A percentile compares a stretch with the other conserved stretches of the same genome.
Evolutionary conservation across 805 yeast species (phyloP).

Genomic region (Soucietia sequanensis): DNA sequence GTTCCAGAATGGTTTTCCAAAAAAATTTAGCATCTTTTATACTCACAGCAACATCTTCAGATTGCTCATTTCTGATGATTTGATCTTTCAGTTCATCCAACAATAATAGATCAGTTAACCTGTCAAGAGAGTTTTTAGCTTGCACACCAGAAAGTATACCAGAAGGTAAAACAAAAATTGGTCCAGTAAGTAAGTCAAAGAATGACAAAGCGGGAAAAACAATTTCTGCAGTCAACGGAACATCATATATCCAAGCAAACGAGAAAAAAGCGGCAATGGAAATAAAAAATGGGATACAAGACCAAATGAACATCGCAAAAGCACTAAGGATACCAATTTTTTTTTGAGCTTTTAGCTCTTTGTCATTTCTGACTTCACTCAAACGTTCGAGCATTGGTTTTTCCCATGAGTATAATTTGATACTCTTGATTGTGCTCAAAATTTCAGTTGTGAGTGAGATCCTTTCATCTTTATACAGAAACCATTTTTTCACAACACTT

Average conservation of each 20-base stretch:
- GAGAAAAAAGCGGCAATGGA: slow-evolving; percentile 22
- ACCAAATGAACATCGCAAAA: slow-evolving; percentile 23
- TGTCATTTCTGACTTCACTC: slow-evolving; percentile 21
- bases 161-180: slow-evolving; percentile 21
- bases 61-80: slow-evolving; percentile 10
- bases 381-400: slow-evolving; percentile 25
- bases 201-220: slow-evolving; percentile 31
- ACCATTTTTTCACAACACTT: slow-evolving; percentile 16
- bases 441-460: slow-evolving; percentile 26
- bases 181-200: slow-evolving; percentile 25
- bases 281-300: slow-evolving; percentile 26
- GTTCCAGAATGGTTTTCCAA: slow-evolving; percentile 15
- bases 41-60: slow-evolving; percentile 17
- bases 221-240: slow-evolving; percentile 25
- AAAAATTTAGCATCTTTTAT: slow-evolving; percentile 18
- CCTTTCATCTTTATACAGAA: slow-evolving; percentile 26
- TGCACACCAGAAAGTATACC: slow-evolving; percentile 17
- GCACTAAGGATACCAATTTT: slow-evolving; percentile 24
- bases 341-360: slow-evolving; percentile 18
- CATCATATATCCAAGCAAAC: slow-evolving; percentile 17
- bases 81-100: slow-evolving; percentile 22
- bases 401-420: slow-evolving; percentile 33
- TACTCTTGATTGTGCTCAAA: slow-evolving; percentile 24
- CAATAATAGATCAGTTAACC: slow-evolving; percentile 22
- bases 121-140: slow-evolving; percentile 21